These are phyloP conservation scores for Fusarium guadeloupense DNA, from an alignment of 2,329 filamentous ascomycete genomes.

Conservation along the genomic window DNA sequence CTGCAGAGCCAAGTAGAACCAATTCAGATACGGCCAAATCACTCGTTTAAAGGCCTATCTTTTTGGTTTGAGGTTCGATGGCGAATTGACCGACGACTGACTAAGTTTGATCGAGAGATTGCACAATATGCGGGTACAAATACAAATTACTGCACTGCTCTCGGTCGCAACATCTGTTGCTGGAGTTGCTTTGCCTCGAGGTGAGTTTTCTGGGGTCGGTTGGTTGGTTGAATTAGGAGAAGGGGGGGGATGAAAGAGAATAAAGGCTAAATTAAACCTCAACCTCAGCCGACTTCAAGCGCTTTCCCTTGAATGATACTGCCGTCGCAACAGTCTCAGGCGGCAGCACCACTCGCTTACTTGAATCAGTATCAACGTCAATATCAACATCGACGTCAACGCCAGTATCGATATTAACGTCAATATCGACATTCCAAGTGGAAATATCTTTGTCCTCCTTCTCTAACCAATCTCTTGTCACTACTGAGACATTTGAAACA, in stretches of 20 bases:
- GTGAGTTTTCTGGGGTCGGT: slow-evolving; percentile 17
- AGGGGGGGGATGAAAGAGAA: not conserved
- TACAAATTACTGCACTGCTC: slow-evolving; percentile 31
- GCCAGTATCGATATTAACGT: not conserved
- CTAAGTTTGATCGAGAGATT: not conserved
- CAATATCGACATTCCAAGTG: not conserved
- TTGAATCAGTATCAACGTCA: not conserved
- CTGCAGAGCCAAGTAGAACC: slow-evolving; percentile 10
- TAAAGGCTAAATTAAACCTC: slow-evolving; percentile 8
- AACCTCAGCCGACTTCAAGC: slow-evolving; percentile 11
- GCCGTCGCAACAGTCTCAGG: slow-evolving; percentile 13
- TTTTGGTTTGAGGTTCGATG: slow-evolving; percentile 15
- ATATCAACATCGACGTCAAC: slow-evolving; percentile 1
- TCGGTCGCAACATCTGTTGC: slow-evolving; percentile 22
- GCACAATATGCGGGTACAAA: slow-evolving; percentile 33
- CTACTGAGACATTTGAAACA: not conserved
- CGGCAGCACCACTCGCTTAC: slow-evolving; percentile 22
- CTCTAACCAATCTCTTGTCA: not conserved
- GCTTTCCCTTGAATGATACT: slow-evolving; percentile 31
- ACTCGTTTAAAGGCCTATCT: slow-evolving; percentile 28
- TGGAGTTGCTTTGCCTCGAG: slow-evolving; percentile 28
- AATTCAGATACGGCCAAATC: slow-evolving; percentile 20
- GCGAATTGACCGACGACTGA: not conserved
- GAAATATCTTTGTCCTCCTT: not conserved
- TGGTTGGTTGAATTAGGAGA: not conserved